These are phyloP conservation scores for Dendryphion nanum DNA, from an alignment of 2,329 filamentous ascomycete species.

Conservation along the genomic window DNA sequence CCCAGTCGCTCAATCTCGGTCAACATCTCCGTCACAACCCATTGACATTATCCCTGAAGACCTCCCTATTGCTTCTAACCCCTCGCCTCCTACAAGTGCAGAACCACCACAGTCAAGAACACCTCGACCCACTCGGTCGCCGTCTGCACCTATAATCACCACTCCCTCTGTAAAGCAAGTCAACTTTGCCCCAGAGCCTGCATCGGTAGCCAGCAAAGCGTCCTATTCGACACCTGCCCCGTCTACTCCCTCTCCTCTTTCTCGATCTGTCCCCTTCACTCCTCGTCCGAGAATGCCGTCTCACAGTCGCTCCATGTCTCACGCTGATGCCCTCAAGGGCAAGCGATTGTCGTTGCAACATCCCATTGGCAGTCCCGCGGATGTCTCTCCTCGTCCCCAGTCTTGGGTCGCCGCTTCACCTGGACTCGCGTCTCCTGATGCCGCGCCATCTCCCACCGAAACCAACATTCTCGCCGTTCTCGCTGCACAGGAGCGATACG, in stretches of 20 bases:
- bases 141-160: too few species aligned
- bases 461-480: constrained; percentile 76
- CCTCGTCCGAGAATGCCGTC: constrained; percentile 11
- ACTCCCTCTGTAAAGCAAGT: too few species aligned
- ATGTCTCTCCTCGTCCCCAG: constrained; percentile 36
- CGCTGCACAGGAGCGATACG: constrained; percentile 85
- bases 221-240: neutral
- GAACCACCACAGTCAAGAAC: too few species aligned
- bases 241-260: neutral
- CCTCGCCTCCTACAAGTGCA: too few species aligned
- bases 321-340: constrained; percentile 32
- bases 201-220: too few species aligned
- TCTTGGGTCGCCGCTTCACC: constrained; percentile 38
- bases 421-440: constrained; percentile 25
- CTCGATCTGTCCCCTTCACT: constrained; percentile 16
- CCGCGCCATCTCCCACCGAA: constrained; percentile 23
- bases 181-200: too few species aligned
- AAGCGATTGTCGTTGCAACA: constrained; percentile 52
- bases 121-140: too few species aligned
- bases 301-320: constrained; percentile 35
- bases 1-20: too few species aligned
- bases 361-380: constrained; percentile 44
- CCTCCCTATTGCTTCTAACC: too few species aligned
- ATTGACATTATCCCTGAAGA: too few species aligned
- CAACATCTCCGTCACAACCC: too few species aligned